phyloP scores from a whole-genome alignment of 1,139 yeast genomes.

The Geotrichum siamense region DNA sequence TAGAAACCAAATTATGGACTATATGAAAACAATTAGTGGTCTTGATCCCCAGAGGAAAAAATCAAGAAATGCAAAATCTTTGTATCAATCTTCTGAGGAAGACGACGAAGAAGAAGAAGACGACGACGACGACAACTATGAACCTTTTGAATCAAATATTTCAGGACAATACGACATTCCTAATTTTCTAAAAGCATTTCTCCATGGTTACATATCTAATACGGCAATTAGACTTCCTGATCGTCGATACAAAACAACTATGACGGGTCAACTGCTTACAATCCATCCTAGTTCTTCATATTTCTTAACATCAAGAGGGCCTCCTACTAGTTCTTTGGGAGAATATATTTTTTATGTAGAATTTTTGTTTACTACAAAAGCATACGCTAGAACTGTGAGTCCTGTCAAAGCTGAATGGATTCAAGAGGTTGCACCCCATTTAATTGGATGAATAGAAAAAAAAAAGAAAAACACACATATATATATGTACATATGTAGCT shows the following conservation, averaged over 20 bases:
- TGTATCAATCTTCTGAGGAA: conserved; percentile 14
- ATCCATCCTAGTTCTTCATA: conserved; percentile 89
- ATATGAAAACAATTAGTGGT: conserved; percentile 41
- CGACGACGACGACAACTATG: conserved; percentile 16
- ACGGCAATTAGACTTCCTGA: conserved; percentile 96
- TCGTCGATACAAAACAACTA: conserved; percentile 78
- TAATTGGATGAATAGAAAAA: conserved; percentile 8
- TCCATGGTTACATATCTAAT: conserved; percentile 74
- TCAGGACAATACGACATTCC: conserved; percentile 43
- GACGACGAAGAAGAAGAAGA: conserved; percentile 22
- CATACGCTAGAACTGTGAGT: conserved; percentile 84
- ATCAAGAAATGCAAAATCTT: conserved; percentile 12
- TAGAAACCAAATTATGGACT: conserved; percentile 65
- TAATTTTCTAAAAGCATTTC: conserved; percentile 57
- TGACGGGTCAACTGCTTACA: conserved; percentile 55
- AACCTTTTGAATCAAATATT: conserved; percentile 16
- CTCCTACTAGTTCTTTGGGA: conserved; percentile 48
- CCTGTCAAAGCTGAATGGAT: conserved; percentile 83
- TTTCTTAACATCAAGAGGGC: conserved; percentile 36
- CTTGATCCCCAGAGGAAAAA: background rate
- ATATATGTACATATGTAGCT: too few relatives aligned
- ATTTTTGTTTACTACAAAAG: conserved; percentile 86
- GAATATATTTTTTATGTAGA: conserved; percentile 94
- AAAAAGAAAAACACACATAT: background rate
- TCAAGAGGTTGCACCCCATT: conserved; percentile 71